These are phyloP conservation scores for Penicillium tannophilum DNA, from an alignment of 495 filamentous ascomycete species.

Conservation along the genomic window DNA sequence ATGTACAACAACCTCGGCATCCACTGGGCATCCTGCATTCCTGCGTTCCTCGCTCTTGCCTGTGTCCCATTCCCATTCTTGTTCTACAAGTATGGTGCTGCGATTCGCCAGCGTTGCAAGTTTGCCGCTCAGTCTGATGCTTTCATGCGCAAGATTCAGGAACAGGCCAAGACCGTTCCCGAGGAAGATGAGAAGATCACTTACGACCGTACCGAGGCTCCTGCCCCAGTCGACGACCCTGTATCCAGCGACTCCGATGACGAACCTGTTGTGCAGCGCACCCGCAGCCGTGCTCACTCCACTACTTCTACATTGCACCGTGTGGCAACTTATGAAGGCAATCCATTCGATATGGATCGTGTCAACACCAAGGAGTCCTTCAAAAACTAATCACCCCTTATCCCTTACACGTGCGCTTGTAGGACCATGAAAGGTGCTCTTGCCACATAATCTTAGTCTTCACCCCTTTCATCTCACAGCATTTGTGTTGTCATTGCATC, in stretches of 20 bases:
- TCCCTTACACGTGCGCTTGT: background rate
- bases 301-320: constrained; percentile 31
- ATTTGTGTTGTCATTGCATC: constrained; percentile 11
- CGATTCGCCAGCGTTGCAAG: constrained; percentile 70
- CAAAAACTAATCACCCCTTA: constrained; percentile 20
- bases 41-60: constrained; percentile 73
- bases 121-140: constrained; percentile 62
- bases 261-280: constrained; percentile 4
- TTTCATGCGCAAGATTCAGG: constrained; percentile 49
- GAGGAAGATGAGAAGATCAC: constrained; percentile 19
- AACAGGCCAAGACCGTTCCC: constrained; percentile 19
- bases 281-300: constrained; percentile 37
- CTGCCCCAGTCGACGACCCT: constrained; percentile 25
- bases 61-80: constrained; percentile 82
- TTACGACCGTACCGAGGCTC: constrained; percentile 47
- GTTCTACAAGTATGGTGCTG: constrained; percentile 73
- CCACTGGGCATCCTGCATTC: constrained; percentile 79
- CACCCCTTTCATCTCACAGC: constrained; percentile 1
- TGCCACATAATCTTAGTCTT: constrained; percentile 20
- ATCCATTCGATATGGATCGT: constrained; percentile 49
- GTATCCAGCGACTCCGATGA: constrained; percentile 31
- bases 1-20: constrained; percentile 78
- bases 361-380: constrained; percentile 50
- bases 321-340: constrained; percentile 42
- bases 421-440: constrained; percentile 1